Evolutionary conservation across 2,329 filamentous ascomycete species (phyloP).

Genomic region (Aspergillus ruber): DNA sequence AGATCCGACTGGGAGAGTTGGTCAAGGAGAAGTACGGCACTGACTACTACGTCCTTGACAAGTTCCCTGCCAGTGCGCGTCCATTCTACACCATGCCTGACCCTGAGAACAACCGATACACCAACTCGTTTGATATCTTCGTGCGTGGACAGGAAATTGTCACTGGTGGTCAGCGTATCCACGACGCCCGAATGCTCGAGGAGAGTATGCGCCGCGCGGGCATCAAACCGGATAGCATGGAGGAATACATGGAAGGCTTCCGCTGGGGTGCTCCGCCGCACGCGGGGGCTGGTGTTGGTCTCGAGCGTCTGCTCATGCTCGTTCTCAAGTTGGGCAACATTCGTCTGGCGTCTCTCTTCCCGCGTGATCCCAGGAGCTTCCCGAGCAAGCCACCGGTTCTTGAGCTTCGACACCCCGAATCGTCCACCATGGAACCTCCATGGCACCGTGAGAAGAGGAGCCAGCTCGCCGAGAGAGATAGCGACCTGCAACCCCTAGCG

Average conservation of each 20-base stretch:
- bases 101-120: constrained; percentile 62
- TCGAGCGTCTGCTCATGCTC: constrained; percentile 83
- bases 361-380: constrained; percentile 80
- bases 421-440: constrained; percentile 68
- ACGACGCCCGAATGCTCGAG: constrained; percentile 67
- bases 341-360: constrained; percentile 78
- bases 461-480: constrained; percentile 39
- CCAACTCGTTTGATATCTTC: constrained; percentile 94
- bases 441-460: constrained; percentile 45
- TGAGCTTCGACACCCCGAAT: constrained; percentile 75
- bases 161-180: constrained; percentile 87
- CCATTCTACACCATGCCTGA: constrained; percentile 92
- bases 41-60: constrained; percentile 91
- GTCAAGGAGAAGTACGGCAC: constrained; percentile 81
- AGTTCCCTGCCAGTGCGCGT: constrained; percentile 75
- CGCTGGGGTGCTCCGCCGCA: constrained; percentile 84
- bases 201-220: constrained; percentile 70
- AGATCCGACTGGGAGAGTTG: constrained; percentile 76
- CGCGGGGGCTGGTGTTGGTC: constrained; percentile 79
- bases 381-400: constrained; percentile 59
- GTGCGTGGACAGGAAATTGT: constrained; percentile 88
- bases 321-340: constrained; percentile 84
- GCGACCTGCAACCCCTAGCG: constrained; percentile 65
- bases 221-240: constrained; percentile 74
- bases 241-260: constrained; percentile 84